Base-by-base conservation (phyloP, 2,329 filamentous ascomycete genomes). In the Lachnellula subtilissima region DNA sequence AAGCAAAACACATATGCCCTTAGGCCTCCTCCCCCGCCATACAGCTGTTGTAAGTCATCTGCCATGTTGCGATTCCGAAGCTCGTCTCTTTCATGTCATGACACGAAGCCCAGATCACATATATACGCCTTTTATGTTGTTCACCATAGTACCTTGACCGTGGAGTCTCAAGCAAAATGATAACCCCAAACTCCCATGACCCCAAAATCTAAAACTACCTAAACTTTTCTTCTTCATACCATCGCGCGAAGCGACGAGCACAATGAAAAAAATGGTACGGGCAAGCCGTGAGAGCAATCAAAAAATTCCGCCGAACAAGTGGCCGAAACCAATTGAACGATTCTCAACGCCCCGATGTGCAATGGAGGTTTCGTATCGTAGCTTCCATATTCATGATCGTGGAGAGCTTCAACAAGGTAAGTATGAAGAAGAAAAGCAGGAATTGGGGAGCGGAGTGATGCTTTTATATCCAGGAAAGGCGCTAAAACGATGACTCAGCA, bases 241-340 rank as follows among this genome's bases (percentile, higher is more conserved):
- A 46, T 5, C 42, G 54, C 55, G 50, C 35, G 60, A 48, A 53
- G 55, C 17, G 15, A 52, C 22, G 42, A 48, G 45, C 55, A 53
- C 56, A 64, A 65, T 64, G 64, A 66, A 66, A 66, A 66, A 35
- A 15, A 22, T 15, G 39, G 50, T 5, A 42, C 45, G 45, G 23
- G 32, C 19, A 45, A 45, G 42, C 42, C 42, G 19, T 25, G 69
- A 65, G 69, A 65, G 66, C 72, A 71, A 76, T 72, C 75, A 77
- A 77, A 77, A 77, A 75, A 77, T 76, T 76, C 68, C 73, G 73
- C 74, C 72, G 72, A 69, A 72, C 70, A 74, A 72, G 73, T 70
- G 71, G 73, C 75, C 74, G 73, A 74, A 77, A 57, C 57, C 57
- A 42, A 62, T 49, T 55, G 47, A 61, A 65, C 61, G 52, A 57